These are phyloP conservation scores for Nevesoporus exiguus DNA, from an alignment of 768 basidiomycete species.

Conservation along the genomic window DNA sequence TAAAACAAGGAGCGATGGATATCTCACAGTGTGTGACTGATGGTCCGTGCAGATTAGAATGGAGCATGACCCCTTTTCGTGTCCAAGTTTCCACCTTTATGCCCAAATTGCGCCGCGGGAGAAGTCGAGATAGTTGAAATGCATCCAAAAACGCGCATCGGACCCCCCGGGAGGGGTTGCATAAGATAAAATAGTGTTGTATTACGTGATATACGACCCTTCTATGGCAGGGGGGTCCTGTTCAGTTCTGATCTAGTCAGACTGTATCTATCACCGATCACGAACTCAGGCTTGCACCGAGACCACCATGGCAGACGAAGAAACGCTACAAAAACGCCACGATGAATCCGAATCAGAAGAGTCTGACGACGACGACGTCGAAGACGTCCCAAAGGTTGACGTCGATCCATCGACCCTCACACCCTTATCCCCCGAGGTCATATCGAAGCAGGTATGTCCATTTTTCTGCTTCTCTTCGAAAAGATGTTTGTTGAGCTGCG, in stretches of 20 bases:
- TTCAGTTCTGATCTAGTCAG: slow-evolving; percentile 13
- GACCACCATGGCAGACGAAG: slow-evolving; percentile 61
- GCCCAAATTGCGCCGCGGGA: slow-evolving; percentile 4
- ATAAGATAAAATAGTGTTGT: slow-evolving; percentile 8
- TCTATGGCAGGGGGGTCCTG: slow-evolving; percentile 4
- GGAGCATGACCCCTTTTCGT: not conserved
- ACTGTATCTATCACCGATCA: slow-evolving; percentile 13
- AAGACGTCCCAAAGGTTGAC: slow-evolving; percentile 61
- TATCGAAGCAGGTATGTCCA: slow-evolving; percentile 80
- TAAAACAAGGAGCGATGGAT: not conserved
- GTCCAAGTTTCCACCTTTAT: not conserved
- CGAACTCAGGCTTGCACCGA: not conserved
- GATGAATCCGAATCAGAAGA: slow-evolving; percentile 74
- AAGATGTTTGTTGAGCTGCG: not conserved
- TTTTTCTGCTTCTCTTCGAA: not conserved
- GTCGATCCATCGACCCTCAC: slow-evolving; percentile 81
- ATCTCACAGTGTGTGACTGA: too few species aligned
- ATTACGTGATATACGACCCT: slow-evolving; percentile 16
- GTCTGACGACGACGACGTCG: slow-evolving; percentile 51
- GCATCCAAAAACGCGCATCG: not conserved
- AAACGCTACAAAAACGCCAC: slow-evolving; percentile 58
- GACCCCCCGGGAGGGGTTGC: not conserved
- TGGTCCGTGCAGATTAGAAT: not conserved
- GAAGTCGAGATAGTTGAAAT: not conserved
- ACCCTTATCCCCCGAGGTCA: slow-evolving; percentile 85